A percentile compares a stretch with the other conserved stretches of the same genome.
phyloP scores from a whole-genome alignment of 2,329 filamentous ascomycete species.

The Thermothelomyces thermophilus region DNA sequence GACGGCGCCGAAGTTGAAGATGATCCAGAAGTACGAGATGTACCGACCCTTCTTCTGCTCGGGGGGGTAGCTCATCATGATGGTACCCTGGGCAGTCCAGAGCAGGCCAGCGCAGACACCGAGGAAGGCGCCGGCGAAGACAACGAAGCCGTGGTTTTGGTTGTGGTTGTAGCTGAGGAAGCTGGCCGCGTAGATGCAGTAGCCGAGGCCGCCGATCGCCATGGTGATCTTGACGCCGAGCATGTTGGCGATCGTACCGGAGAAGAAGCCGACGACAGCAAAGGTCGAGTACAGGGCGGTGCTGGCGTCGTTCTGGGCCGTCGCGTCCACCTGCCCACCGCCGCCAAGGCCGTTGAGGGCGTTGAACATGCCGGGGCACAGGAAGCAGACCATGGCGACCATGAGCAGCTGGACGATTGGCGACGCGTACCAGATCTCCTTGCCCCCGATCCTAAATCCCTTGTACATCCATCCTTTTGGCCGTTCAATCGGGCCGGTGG shows the following conservation, averaged over 20 bases:
- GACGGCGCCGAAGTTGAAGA: slow-evolving; percentile 88
- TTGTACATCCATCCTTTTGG: slow-evolving; percentile 63
- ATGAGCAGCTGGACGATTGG: slow-evolving; percentile 65
- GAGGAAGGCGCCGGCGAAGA: slow-evolving; percentile 69
- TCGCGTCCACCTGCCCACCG: slow-evolving; percentile 48
- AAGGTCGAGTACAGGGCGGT: slow-evolving; percentile 69
- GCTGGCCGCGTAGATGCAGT: slow-evolving; percentile 65
- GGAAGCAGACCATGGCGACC: slow-evolving; percentile 63
- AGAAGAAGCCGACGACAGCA: slow-evolving; percentile 60
- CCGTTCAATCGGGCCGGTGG: slow-evolving; percentile 25
- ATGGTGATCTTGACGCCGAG: slow-evolving; percentile 64
- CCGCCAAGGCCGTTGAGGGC: slow-evolving; percentile 55
- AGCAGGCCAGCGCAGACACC: slow-evolving; percentile 73
- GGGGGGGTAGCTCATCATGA: slow-evolving; percentile 84
- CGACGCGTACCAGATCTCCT: slow-evolving; percentile 63
- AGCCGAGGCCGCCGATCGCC: slow-evolving; percentile 67
- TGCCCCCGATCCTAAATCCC: slow-evolving; percentile 46
- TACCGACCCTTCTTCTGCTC: slow-evolving; percentile 80
- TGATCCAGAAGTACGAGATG: slow-evolving; percentile 89
- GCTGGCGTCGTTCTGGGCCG: slow-evolving; percentile 56
- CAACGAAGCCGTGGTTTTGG: slow-evolving; percentile 60
- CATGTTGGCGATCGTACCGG: slow-evolving; percentile 71
- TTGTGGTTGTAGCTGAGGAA: slow-evolving; percentile 68
- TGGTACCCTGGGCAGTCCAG: slow-evolving; percentile 76
- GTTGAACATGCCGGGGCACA: slow-evolving; percentile 64